These are phyloP conservation scores for Russula lepida DNA, from an alignment of 768 basidiomycete species.

Conservation along the genomic window DNA sequence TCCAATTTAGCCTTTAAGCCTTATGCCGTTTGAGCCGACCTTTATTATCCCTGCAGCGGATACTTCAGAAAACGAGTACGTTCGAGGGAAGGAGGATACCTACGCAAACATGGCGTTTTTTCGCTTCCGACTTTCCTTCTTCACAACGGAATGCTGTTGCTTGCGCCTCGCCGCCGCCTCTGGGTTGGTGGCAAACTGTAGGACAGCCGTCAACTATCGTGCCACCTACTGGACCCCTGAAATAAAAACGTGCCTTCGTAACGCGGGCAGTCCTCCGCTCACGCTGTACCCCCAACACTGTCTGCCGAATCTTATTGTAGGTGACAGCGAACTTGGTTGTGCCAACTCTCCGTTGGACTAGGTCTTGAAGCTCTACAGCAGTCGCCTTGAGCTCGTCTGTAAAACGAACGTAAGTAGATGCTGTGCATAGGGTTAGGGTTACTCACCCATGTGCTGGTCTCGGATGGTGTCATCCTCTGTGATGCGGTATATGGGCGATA, in stretches of 20 bases:
- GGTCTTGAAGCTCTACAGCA: conserved; percentile 75
- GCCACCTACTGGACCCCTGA: background rate
- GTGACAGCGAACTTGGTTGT: conserved; percentile 70
- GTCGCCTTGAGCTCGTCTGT: conserved; percentile 78
- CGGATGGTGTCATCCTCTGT: conserved; percentile 79
- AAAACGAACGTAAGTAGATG: background rate
- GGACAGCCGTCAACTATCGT: conserved; percentile 15
- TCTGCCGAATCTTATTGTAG: conserved; percentile 77
- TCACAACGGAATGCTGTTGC: conserved; percentile 57
- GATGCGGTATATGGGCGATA: conserved; percentile 81
- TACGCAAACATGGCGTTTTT: conserved; percentile 56
- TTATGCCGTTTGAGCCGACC: conserved; percentile 41
- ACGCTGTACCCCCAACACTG: conserved; percentile 53
- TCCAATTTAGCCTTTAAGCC: conserved; percentile 30
- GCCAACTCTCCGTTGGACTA: conserved; percentile 82
- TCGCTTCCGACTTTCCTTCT: conserved; percentile 82
- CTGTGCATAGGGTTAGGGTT: background rate
- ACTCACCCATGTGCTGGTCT: conserved; percentile 70
- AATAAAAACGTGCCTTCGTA: conserved; percentile 34
- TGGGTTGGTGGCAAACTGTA: conserved; percentile 62
- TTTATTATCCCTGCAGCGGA: conserved; percentile 36
- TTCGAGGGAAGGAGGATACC: conserved; percentile 27
- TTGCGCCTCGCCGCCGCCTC: conserved; percentile 70
- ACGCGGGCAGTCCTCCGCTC: conserved; percentile 54
- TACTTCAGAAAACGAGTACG: conserved; percentile 5